Evolutionary conservation across 164 flowering plant species (phyloP).

Genomic region (Pachysandra terminalis): DNA sequence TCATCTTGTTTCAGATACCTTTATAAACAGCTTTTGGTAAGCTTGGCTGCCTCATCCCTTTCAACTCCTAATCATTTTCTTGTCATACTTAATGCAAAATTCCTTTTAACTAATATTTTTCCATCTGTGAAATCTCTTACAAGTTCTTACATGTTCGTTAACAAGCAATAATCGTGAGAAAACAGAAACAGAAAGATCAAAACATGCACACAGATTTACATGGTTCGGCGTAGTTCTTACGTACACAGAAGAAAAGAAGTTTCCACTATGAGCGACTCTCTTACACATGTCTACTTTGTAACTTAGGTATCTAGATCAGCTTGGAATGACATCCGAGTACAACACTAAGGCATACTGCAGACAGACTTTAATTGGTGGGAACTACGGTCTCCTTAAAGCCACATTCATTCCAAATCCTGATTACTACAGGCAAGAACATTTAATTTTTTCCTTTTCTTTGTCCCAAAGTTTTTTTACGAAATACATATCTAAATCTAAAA

Average conservation of each 20-base stretch:
- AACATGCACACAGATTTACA: too few relatives aligned
- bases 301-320: conserved; percentile 50
- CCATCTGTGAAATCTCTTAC: neutral
- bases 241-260: too few relatives aligned
- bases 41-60: conserved; percentile 13
- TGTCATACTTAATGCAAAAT: neutral
- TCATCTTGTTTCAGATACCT: conserved; percentile 9
- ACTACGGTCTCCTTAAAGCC: conserved; percentile 42
- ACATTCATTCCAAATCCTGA: conserved; percentile 52
- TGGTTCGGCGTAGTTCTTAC: too few relatives aligned
- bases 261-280: too few relatives aligned
- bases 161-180: too few relatives aligned
- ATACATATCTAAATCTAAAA: neutral
- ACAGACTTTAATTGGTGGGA: conserved; percentile 49
- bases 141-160: neutral
- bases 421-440: conserved; percentile 39
- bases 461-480: neutral
- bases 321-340: conserved; percentile 40
- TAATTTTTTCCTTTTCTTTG: neutral
- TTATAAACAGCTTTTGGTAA: conserved; percentile 14
- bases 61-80: neutral
- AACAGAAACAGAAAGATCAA: too few relatives aligned
- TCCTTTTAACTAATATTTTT: neutral
- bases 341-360: conserved; percentile 44
- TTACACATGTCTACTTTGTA: too few relatives aligned